These are phyloP conservation scores for Verticillium albo-atrum DNA, from an alignment of 2,329 filamentous ascomycete genomes.

Conservation along the genomic window DNA sequence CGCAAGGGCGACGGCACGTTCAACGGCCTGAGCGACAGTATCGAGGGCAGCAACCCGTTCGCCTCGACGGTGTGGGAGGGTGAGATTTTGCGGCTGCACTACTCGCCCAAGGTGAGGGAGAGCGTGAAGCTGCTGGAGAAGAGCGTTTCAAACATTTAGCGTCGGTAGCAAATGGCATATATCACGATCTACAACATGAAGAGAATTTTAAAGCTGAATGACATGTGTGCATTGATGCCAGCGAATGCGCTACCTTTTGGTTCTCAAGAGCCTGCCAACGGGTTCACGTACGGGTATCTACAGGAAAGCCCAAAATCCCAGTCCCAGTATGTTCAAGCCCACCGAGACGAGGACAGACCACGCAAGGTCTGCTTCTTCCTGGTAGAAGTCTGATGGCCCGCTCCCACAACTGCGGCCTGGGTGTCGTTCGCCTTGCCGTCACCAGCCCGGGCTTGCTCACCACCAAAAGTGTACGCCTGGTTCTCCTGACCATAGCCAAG, in stretches of 20 bases:
- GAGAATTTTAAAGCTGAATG: not conserved
- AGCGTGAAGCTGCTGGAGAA: slow-evolving; percentile 67
- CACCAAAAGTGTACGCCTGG: not conserved
- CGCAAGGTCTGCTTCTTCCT: not conserved
- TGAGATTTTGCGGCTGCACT: slow-evolving; percentile 80
- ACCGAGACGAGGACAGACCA: not conserved
- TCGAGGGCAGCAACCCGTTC: slow-evolving; percentile 88
- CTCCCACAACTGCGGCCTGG: not conserved
- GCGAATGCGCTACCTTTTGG: too few relatives aligned
- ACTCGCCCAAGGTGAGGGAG: slow-evolving; percentile 79
- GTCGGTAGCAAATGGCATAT: not conserved
- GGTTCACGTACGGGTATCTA: too few relatives aligned
- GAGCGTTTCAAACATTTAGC: slow-evolving; percentile 34
- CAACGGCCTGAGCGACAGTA: slow-evolving; percentile 65
- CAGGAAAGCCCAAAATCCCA: too few relatives aligned
- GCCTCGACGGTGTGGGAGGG: slow-evolving; percentile 91
- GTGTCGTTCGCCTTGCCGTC: not conserved
- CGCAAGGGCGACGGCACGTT: slow-evolving; percentile 86
- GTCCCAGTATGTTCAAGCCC: not conserved
- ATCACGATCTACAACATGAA: not conserved
- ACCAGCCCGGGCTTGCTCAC: not conserved
- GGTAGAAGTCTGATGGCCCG: not conserved
- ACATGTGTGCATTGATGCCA: not conserved
- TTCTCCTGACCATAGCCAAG: not conserved
- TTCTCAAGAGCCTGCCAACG: too few relatives aligned